These are phyloP conservation scores for Sporothrix mexicana DNA, from an alignment of 2,329 filamentous ascomycete genomes.

Conservation along the genomic window DNA sequence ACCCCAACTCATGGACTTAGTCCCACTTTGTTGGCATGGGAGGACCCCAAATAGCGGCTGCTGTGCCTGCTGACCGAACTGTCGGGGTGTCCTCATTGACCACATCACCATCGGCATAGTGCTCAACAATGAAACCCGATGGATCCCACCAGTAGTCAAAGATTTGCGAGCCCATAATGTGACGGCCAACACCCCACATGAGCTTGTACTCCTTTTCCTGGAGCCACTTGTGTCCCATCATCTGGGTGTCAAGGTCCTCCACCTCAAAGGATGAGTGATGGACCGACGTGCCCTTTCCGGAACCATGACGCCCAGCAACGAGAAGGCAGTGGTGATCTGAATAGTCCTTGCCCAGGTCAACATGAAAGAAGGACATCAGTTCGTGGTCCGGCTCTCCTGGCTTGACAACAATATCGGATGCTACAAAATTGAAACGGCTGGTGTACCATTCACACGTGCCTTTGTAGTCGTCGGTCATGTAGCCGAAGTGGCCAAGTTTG, in stretches of 20 bases:
- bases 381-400: constrained; percentile 6
- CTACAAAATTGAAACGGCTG: constrained; percentile 42
- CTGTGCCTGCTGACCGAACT: neutral
- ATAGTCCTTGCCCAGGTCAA: constrained; percentile 55
- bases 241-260: constrained; percentile 65
- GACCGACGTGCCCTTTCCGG: constrained; percentile 46
- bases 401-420: constrained; percentile 37
- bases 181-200: constrained; percentile 66
- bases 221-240: constrained; percentile 64
- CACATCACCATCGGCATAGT: constrained; percentile 67
- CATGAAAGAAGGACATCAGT: constrained; percentile 51
- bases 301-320: constrained; percentile 44
- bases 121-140: constrained; percentile 62
- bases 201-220: constrained; percentile 56
- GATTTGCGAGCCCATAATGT: constrained; percentile 64
- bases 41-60: neutral
- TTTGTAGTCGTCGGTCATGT: constrained; percentile 41
- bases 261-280: constrained; percentile 64
- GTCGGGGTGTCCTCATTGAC: constrained; percentile 50
- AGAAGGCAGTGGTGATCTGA: constrained; percentile 62
- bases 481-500: constrained; percentile 44
- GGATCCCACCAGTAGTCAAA: constrained; percentile 62
- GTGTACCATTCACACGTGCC: constrained; percentile 41
- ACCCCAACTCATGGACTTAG: neutral
- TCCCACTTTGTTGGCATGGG: neutral